phyloP scores from a whole-genome alignment of 306 rosid genomes.

The Pyrus communis region DNA sequence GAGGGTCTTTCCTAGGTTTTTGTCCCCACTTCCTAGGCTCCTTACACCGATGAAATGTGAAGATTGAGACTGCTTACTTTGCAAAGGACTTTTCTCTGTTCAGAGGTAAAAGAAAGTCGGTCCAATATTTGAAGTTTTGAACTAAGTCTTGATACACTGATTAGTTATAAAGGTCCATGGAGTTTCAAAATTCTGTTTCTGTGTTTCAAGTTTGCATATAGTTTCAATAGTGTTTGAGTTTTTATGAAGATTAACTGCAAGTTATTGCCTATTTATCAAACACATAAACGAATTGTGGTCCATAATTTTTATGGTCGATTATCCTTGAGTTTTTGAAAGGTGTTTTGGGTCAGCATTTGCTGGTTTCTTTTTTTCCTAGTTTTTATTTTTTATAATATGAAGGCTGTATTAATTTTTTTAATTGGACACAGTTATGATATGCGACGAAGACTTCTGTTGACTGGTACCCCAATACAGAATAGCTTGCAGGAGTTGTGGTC shows the following conservation, averaged over 20 bases:
- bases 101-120: neutral
- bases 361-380: neutral
- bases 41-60: neutral
- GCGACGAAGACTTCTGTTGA: constrained; percentile 79
- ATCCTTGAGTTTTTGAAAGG: neutral
- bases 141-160: neutral
- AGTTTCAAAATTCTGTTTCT: no score
- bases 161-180: neutral
- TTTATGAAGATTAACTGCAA: neutral
- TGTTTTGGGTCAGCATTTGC: neutral
- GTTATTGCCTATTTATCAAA: neutral
- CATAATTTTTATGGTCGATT: neutral
- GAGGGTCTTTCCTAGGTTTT: neutral
- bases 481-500: constrained; percentile 99
- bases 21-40: neutral
- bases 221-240: neutral
- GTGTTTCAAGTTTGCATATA: neutral
- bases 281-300: neutral
- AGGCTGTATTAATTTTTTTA: constrained; percentile 13
- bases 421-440: constrained; percentile 67
- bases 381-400: neutral
- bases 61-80: neutral
- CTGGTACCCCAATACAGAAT: constrained; percentile 99
- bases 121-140: neutral
- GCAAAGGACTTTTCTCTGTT: neutral